Base-by-base conservation (phyloP, 164 flowering plant genomes). In the Magnolia kwangsiensis region DNA sequence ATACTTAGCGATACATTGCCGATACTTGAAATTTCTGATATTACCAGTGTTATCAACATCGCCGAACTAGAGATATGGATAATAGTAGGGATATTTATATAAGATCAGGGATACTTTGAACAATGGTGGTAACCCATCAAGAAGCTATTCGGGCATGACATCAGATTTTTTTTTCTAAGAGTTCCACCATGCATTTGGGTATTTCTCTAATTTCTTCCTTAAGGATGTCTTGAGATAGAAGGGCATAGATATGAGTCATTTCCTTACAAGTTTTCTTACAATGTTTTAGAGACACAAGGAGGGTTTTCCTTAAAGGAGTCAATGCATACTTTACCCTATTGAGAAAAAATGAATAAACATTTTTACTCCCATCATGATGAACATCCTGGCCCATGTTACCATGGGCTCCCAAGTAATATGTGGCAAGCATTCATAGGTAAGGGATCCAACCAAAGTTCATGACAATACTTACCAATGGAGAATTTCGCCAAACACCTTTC, bases 381-480 rank as follows among this genome's bases (percentile, higher is more conserved):
- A 24, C 71, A 11, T 9, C 11, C 19, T 1, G 16, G 8, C 27
- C 27, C 71, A 67, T 18, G n/a, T 65, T 65, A 24, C 27, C 68
- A 65, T 18, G 68, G 68, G 11, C 68, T 4, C 11, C 68, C 27
- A 65, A 65, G 31, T 9, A 65, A 49, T 14, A 69, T 37, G 20
- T 69, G 72, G 49, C 51, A 37, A 69, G 24, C 72, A 69, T 69
- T n/a, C 72, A 69, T 49, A n/a, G 58, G 55, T 8, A 37, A 49
- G 7, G 49, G 23, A 69, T 69, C 72, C 45, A 27, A 69, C n/a
- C 55, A 11, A 49, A 45, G 18, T n/a, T 69, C 72, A 69, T 49
- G 55, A 4, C 49, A 18, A 49, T 69, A 45, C 9, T 69, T 49
- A 6, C 11, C 51, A 49, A 49, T 69, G 9, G 72, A 49, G 20